Evolutionary conservation across 108 stramenopile species (phyloP).

Genomic region (Ochromonas danica): DNA sequence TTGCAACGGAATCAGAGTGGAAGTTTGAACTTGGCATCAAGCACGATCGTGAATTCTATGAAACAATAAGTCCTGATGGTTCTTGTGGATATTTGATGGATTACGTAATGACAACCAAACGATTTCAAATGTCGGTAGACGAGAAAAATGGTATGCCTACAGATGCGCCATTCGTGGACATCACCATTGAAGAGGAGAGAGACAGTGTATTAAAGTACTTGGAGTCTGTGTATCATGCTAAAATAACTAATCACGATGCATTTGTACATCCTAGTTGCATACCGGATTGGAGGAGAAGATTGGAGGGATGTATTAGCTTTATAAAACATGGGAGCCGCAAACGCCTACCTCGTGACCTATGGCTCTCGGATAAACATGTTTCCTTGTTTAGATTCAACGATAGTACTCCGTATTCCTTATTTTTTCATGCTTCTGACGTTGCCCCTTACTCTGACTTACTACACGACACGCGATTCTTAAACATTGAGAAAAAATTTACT

Average conservation of each 20-base stretch:
- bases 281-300: slow-evolving; percentile 14
- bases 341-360: slow-evolving; percentile 13
- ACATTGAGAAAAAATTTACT: slow-evolving; percentile 17
- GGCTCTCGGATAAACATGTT: slow-evolving; percentile 15
- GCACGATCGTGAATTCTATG: slow-evolving; percentile 15
- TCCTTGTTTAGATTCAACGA: slow-evolving; percentile 16
- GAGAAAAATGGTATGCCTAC: slow-evolving; percentile 15
- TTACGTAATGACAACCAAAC: slow-evolving; percentile 16
- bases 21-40: slow-evolving; percentile 16
- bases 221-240: slow-evolving; percentile 15
- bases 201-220: slow-evolving; percentile 17
- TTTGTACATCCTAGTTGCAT: slow-evolving; percentile 16
- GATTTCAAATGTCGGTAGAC: slow-evolving; percentile 15
- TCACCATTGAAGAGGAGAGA: slow-evolving; percentile 15
- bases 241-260: slow-evolving; percentile 17
- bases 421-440: slow-evolving; percentile 16
- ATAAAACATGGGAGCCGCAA: slow-evolving; percentile 10
- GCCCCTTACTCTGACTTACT: slow-evolving; percentile 14
- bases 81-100: slow-evolving; percentile 10
- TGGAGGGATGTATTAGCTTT: slow-evolving; percentile 15
- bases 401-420: slow-evolving; percentile 16
- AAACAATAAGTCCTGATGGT: slow-evolving; percentile 16
- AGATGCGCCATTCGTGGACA: slow-evolving; percentile 13
- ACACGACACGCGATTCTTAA: slow-evolving; percentile 15
- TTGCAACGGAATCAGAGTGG: slow-evolving; percentile 14